Evolutionary conservation across 768 basidiomycete species (phyloP).

Genomic region (Lactarius sp.): DNA sequence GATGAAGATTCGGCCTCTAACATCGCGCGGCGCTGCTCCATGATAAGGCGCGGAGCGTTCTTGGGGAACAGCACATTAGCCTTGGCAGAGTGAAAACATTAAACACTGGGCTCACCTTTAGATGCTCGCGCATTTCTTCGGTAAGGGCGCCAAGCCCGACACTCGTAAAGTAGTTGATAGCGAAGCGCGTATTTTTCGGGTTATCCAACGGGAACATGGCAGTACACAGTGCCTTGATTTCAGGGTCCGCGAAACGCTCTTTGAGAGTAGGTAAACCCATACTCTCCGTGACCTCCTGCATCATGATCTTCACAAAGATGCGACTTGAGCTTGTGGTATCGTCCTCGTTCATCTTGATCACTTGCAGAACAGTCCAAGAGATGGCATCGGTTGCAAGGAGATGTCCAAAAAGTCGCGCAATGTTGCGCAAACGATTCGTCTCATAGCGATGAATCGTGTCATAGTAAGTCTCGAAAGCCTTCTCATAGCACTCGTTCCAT

Average conservation of each 20-base stretch:
- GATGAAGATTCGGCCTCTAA: constrained; percentile 60
- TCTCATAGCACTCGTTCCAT: constrained; percentile 88
- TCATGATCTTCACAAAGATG: constrained; percentile 96
- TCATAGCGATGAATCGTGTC: constrained; percentile 97
- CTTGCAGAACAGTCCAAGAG: constrained; percentile 82
- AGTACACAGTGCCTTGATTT: constrained; percentile 63
- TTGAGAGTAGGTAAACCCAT: constrained; percentile 86
- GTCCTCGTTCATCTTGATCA: constrained; percentile 92
- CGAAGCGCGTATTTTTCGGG: constrained; percentile 93
- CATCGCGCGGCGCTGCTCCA: constrained; percentile 90
- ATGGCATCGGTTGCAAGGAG: constrained; percentile 81
- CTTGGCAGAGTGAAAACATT: not conserved
- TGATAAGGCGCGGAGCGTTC: constrained; percentile 90
- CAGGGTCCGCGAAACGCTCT: constrained; percentile 86
- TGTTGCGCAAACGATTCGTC: constrained; percentile 96
- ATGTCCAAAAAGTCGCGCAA: constrained; percentile 95
- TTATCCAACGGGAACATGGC: constrained; percentile 96
- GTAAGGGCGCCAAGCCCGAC: constrained; percentile 87
- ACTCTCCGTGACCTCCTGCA: constrained; percentile 91
- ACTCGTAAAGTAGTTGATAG: constrained; percentile 98
- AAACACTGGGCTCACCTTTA: constrained; percentile 57
- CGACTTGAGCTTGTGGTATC: constrained; percentile 94
- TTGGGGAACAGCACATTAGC: constrained; percentile 31
- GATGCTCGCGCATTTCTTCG: constrained; percentile 94
- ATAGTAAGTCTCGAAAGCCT: constrained; percentile 87